Evolutionary conservation across 257 asterid genomes (phyloP), one percentile per base, ranked within the genome.

Genomic region (Salvia hispanica): DNA sequence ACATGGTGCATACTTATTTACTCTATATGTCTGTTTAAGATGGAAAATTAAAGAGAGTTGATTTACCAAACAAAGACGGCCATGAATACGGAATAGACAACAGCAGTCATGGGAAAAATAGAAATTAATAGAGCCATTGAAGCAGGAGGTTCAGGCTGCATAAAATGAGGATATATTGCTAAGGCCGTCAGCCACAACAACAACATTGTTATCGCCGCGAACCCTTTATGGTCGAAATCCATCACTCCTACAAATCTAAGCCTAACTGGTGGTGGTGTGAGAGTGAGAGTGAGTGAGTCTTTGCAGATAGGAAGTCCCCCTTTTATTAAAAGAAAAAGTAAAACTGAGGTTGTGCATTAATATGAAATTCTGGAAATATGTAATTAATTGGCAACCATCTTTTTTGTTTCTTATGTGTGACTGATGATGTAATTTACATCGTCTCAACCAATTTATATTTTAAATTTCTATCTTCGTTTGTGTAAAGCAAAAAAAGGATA

Each of bases 91-190:
- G 77, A 42, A 62, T 78, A 78, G 39, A 74, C 0, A 16, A 78
- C 51, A 62, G 71, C 47, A 9, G 69, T 71, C 10, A 78, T 47
- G 1, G 83, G 83, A 3, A 78, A 12, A 3, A 66, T 12, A 0
- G 80, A 63, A 9, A 78, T 1, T 9, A 62, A 13, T 13, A 74
- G 0, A 33, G 83, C 83, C 16, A 74, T 5, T 1, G 64, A 61
- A 47, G 58, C 39, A 0, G 83, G 80, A 33, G 83, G 83, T 2
- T 78, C 80, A 1, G 74, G 77, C 71, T 74, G 55, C 83, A 78
- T 71, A 66, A 66, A 78, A 3, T 71, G 56, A 16, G 83, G 83
- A n/a, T 74, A 74, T 2, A 62, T 8, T 10, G 66, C 72, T 11
- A 74, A 0, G 18, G 75, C 64, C 66, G 71, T 33, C 43, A 62